Evolutionary conservation across 306 rosid genomes (phyloP).

Genomic region (Cicer arietinum): DNA sequence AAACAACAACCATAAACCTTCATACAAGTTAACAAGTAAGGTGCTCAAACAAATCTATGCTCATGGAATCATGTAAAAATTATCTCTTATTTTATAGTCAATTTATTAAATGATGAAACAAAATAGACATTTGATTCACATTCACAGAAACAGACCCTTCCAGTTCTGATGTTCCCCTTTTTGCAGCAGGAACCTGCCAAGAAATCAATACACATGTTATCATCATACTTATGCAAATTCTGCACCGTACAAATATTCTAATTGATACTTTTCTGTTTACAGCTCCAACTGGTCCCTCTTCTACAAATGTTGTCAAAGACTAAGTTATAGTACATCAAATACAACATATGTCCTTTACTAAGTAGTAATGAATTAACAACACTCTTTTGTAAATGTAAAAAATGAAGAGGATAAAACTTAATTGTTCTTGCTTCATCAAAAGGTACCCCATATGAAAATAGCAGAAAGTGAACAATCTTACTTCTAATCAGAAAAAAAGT

Average conservation of each 20-base stretch:
- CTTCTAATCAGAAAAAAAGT: neutral
- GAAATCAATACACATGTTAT: conserved; percentile 44
- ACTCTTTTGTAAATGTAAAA: conserved; percentile 7
- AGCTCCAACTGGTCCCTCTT: neutral
- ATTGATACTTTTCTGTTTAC: neutral
- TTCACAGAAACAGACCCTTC: conserved; percentile 31
- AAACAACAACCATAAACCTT: conserved; percentile 28
- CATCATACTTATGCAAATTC: neutral
- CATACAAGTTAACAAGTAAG: conserved; percentile 34
- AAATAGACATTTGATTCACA: conserved; percentile 36
- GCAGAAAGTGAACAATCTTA: conserved; percentile 11
- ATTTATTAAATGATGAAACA: conserved; percentile 46
- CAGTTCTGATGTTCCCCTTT: conserved; percentile 25
- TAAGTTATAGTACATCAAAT: neutral
- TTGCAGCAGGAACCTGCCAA: conserved; percentile 44
- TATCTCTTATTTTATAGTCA: conserved; percentile 37
- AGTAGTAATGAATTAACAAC: conserved; percentile 8
- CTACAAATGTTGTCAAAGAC: conserved; percentile 15
- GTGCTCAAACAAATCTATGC: conserved; percentile 31
- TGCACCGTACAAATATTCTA: neutral
- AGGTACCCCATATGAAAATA: conserved; percentile 1
- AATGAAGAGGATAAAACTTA: conserved; percentile 1
- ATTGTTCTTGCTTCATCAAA: conserved; percentile 10
- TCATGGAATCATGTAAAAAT: conserved; percentile 36
- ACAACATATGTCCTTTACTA: neutral